phyloP scores from a whole-genome alignment of 1,284 basidiomycete species.

The Rhodotorula sp. region DNA sequence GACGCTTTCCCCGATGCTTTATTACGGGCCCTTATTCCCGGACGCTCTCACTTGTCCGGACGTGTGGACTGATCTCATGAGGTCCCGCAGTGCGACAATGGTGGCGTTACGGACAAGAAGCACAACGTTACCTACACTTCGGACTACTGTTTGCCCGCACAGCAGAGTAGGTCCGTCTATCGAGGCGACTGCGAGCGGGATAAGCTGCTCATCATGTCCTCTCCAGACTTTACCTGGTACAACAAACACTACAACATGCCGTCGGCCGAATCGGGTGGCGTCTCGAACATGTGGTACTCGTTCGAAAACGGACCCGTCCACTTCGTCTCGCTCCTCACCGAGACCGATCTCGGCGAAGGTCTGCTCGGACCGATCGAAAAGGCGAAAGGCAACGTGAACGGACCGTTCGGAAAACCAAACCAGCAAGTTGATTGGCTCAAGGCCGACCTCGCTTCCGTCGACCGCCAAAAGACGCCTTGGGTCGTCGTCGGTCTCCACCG shows the following conservation, averaged over 20 bases:
- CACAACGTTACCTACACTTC: slow-evolving; percentile 44
- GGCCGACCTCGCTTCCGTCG: slow-evolving; percentile 25
- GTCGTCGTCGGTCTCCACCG: slow-evolving; percentile 29
- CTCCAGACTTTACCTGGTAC: slow-evolving; percentile 11
- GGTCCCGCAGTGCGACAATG: slow-evolving; percentile 30
- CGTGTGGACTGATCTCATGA: background rate
- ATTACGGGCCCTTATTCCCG: too few species aligned
- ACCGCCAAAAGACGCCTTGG: slow-evolving; percentile 32
- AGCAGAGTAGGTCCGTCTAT: slow-evolving; percentile 37
- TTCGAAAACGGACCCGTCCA: slow-evolving; percentile 18
- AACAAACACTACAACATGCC: slow-evolving; percentile 47
- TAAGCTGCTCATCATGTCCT: background rate
- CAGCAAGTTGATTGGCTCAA: slow-evolving; percentile 36
- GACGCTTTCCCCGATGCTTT: too few species aligned
- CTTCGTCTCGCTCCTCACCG: slow-evolving; percentile 31
- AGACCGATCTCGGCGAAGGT: slow-evolving; percentile 32
- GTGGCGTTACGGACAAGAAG: slow-evolving; percentile 19
- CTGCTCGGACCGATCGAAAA: slow-evolving; percentile 27
- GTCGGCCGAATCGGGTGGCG: slow-evolving; percentile 24
- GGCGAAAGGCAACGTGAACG: slow-evolving; percentile 22
- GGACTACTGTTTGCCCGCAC: slow-evolving; percentile 40
- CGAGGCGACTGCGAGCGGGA: background rate
- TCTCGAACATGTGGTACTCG: slow-evolving; percentile 47
- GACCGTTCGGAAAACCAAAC: slow-evolving; percentile 30
- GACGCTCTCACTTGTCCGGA: background rate